These are phyloP conservation scores for Linderniella brevidens DNA, from an alignment of 257 asterid genomes.

Conservation along the genomic window DNA sequence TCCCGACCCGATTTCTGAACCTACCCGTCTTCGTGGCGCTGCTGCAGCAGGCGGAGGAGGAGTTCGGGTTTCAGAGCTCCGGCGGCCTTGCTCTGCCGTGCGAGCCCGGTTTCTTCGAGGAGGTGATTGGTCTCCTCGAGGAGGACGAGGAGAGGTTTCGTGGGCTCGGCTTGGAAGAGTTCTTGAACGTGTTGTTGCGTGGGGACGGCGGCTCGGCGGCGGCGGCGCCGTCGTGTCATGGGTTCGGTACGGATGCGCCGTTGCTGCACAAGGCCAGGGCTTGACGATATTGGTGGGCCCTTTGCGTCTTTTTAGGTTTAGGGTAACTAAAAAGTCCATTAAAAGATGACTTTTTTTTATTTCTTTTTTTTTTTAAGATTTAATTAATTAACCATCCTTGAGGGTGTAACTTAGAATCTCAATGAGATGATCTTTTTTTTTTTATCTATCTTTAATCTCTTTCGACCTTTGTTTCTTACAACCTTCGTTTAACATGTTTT, in stretches of 20 bases:
- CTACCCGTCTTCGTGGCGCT: slow-evolving; percentile 38
- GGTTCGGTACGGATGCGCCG: too few species aligned
- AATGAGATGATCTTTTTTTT: too few species aligned
- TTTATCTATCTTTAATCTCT: too few species aligned
- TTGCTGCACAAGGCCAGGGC: slow-evolving; percentile 34
- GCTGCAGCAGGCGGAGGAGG: slow-evolving; percentile 46
- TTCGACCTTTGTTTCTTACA: too few species aligned
- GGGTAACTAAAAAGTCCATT: too few species aligned
- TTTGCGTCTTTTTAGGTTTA: slow-evolving; percentile 2
- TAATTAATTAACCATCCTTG: too few species aligned
- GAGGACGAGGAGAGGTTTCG: slow-evolving; percentile 34
- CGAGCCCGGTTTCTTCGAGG: slow-evolving; percentile 28
- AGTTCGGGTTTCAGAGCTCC: slow-evolving; percentile 37
- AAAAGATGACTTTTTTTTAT: too few species aligned
- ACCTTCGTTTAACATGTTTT: too few species aligned
- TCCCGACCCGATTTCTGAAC: slow-evolving; percentile 51
- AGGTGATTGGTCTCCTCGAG: slow-evolving; percentile 21
- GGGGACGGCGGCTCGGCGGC: slow-evolving; percentile 19
- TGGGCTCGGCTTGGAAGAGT: slow-evolving; percentile 25
- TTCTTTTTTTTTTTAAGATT: too few species aligned
- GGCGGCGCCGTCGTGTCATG: too few species aligned
- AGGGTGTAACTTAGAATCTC: too few species aligned
- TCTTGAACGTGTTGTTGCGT: slow-evolving; percentile 13
- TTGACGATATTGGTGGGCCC: slow-evolving; percentile 12
- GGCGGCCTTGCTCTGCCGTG: slow-evolving; percentile 51